Evolutionary conservation across 2,329 filamentous ascomycete genomes (phyloP), one percentile per base, ranked within the genome.

Genomic region (Raffaelea albimanens): DNA sequence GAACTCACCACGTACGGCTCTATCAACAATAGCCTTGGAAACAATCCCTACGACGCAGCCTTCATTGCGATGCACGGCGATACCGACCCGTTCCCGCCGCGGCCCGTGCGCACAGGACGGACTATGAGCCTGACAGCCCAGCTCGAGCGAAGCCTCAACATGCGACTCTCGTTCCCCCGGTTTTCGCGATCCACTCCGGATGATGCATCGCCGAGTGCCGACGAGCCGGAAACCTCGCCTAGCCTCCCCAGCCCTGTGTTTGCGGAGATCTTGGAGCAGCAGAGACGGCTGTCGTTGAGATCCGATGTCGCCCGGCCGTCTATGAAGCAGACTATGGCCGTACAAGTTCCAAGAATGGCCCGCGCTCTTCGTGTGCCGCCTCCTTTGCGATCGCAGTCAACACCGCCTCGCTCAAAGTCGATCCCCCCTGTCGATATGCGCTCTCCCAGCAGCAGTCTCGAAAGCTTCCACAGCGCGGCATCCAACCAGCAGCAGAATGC

Each of bases 291-390:
- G 4, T 39, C 44, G 22, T 9, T 23, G 2, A n/a, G 3, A 9
- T 18, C 8, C 4, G 14, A 11, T 5, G 25, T 34, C 47, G 55
- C 44, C 13, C 18, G 38, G n/a, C 42, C 61, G 10, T 66, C 56
- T 46, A 63, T 64, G 0, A 62, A 66, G 3, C 66, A 67, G 1
- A 67, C 70, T 0, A 61, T 71, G 23, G 71, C 66, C 53, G 65
- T 72, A 59, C 61, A 61, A n/a, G 69, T 44, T 45, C 50, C 65
- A 7, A 52, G 4, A 63, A 67, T 22, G 67, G 63, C 25, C 59
- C 62, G 7, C 53, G 55, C 60, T 14, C 55, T 63, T 13, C 58
- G 60, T 42, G 67, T 62, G 3, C 62, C 61, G 13, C 59, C 60
- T 14, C 61, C 64, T 13, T 53, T 63, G 11, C 64, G 67, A 22